These are phyloP conservation scores for Citrus glauca DNA, from an alignment of 345 rosid species.

Conservation along the genomic window DNA sequence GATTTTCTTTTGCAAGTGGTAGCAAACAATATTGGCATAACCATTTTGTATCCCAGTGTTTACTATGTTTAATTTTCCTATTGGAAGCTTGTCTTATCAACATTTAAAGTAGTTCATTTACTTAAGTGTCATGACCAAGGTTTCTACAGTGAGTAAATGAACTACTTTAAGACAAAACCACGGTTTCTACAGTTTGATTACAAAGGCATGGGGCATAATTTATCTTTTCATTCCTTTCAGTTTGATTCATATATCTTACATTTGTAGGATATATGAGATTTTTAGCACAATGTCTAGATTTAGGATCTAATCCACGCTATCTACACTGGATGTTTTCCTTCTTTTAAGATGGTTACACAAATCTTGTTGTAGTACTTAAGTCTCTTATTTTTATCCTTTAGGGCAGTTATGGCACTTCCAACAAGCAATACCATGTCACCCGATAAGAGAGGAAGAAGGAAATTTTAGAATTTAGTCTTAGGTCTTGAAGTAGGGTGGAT, in stretches of 20 bases:
- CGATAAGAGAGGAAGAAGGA: neutral
- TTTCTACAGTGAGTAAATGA: too few species aligned
- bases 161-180: too few species aligned
- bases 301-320: neutral
- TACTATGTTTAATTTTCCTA: neutral
- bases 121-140: neutral
- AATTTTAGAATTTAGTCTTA: neutral
- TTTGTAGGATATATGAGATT: neutral
- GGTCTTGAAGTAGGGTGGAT: neutral
- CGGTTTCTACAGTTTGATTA: too few species aligned
- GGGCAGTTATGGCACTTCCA: neutral
- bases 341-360: neutral
- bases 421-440: neutral
- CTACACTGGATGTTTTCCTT: neutral
- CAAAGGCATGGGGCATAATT: too few species aligned
- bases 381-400: neutral
- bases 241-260: neutral
- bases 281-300: neutral
- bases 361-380: neutral
- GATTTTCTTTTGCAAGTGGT: neutral
- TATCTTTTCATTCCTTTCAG: neutral
- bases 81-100: neutral
- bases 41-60: neutral
- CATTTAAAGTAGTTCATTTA: neutral
- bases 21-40: neutral